phyloP scores from a whole-genome alignment of 164 flowering plant species.

The Nelumbo lutea region DNA sequence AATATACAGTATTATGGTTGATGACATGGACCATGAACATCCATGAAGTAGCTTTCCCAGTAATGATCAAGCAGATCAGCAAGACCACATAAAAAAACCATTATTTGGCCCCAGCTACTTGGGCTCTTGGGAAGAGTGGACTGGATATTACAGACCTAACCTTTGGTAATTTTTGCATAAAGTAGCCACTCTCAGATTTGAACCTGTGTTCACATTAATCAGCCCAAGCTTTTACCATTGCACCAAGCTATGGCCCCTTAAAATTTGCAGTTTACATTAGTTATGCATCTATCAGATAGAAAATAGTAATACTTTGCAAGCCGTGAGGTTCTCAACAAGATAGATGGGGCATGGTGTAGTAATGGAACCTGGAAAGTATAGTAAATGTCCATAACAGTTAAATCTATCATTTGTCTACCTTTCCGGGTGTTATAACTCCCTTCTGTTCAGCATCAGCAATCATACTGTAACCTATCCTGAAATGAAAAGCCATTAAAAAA shows the following conservation, averaged over 20 bases:
- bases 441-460: slow-evolving; percentile 77
- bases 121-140: too few relatives aligned
- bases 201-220: too few relatives aligned
- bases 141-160: too few relatives aligned
- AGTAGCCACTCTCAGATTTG: too few relatives aligned
- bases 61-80: too few relatives aligned
- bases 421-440: slow-evolving; percentile 83
- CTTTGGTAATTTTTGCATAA: too few relatives aligned
- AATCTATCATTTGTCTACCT: slow-evolving; percentile 36
- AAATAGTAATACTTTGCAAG: background rate
- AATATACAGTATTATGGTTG: too few relatives aligned
- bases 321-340: background rate
- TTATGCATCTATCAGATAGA: background rate
- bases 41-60: too few relatives aligned
- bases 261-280: background rate
- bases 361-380: background rate
- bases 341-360: background rate
- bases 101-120: too few relatives aligned
- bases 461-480: slow-evolving; percentile 92
- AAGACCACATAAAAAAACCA: too few relatives aligned
- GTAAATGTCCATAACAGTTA: background rate
- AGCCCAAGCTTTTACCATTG: too few relatives aligned
- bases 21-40: too few relatives aligned
- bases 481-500: slow-evolving; percentile 10
- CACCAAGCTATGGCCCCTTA: background rate